Evolutionary conservation across 345 rosid species (phyloP).

Genomic region (Erucastrum elatum): DNA sequence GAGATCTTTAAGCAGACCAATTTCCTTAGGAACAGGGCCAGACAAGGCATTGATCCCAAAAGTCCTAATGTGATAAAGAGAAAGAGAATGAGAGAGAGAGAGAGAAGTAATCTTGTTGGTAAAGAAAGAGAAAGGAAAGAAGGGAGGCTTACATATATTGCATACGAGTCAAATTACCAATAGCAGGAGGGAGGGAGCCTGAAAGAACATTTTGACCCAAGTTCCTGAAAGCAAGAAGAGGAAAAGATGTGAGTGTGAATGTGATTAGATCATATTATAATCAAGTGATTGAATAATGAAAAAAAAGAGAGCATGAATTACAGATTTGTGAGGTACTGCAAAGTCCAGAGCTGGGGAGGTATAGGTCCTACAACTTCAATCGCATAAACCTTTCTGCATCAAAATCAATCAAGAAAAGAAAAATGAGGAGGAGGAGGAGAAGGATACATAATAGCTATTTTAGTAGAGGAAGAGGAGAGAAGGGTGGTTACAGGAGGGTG

Average conservation of each 20-base stretch:
- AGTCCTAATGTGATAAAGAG: slow-evolving; percentile 36
- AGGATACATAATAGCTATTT: not conserved
- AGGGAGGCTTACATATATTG: slow-evolving; percentile 56
- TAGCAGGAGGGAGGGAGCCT: slow-evolving; percentile 37
- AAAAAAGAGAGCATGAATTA: not conserved
- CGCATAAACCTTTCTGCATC: slow-evolving; percentile 41
- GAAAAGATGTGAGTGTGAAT: not conserved
- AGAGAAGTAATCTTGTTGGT: not conserved
- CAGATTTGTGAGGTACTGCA: slow-evolving; percentile 38
- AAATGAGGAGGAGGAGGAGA: not conserved
- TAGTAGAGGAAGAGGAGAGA: too few species aligned
- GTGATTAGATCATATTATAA: not conserved
- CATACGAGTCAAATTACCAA: slow-evolving; percentile 42
- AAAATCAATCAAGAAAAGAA: not conserved
- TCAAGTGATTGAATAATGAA: not conserved
- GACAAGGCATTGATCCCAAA: slow-evolving; percentile 56
- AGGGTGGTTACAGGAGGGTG: slow-evolving; percentile 19
- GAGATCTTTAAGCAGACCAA: slow-evolving; percentile 61
- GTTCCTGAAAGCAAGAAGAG: slow-evolving; percentile 20
- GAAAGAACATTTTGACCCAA: slow-evolving; percentile 33
- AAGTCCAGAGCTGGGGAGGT: slow-evolving; percentile 41
- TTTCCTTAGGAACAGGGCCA: slow-evolving; percentile 69
- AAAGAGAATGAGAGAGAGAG: not conserved
- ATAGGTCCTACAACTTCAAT: slow-evolving; percentile 31
- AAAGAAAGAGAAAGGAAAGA: not conserved